Conservation (phyloP, 306 rosid genomes). For the Dalbergia cultrata region DNA sequence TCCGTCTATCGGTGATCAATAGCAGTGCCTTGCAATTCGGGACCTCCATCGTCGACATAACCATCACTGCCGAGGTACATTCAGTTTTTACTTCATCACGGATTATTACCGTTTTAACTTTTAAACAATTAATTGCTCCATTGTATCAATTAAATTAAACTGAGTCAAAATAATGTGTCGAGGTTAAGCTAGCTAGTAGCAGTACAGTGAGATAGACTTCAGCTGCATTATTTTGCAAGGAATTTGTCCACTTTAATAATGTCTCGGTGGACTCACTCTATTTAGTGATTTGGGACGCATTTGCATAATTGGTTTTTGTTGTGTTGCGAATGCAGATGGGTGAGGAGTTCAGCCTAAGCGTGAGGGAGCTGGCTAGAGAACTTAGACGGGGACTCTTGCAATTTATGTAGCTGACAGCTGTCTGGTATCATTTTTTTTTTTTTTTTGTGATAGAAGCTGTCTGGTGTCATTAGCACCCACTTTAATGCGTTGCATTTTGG, state of each 20-base stretch:
- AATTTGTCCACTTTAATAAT: neutral
- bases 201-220: no score
- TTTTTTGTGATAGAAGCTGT: no score
- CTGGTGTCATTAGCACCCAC: neutral
- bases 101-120: neutral
- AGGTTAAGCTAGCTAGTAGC: no score
- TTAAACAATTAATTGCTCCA: no score
- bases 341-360: conserved; percentile 55
- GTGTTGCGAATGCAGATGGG: conserved; percentile 64
- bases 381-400: conserved; percentile 55
- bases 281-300: neutral
- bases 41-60: conserved; percentile 49
- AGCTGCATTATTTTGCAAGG: neutral
- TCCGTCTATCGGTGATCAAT: conserved; percentile 57
- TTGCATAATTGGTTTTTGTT: neutral
- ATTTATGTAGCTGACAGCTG: conserved; percentile 37
- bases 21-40: conserved; percentile 69
- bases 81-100: neutral
- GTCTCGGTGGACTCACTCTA: neutral
- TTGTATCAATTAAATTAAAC: no score
- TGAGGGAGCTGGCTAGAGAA: conserved; percentile 62
- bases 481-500: conserved; percentile 24
- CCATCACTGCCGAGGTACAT: conserved; percentile 51
- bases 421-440: neutral
- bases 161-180: neutral